Conservation (phyloP, 768 basidiomycete genomes). For the Boletus subparvulus region DNA sequence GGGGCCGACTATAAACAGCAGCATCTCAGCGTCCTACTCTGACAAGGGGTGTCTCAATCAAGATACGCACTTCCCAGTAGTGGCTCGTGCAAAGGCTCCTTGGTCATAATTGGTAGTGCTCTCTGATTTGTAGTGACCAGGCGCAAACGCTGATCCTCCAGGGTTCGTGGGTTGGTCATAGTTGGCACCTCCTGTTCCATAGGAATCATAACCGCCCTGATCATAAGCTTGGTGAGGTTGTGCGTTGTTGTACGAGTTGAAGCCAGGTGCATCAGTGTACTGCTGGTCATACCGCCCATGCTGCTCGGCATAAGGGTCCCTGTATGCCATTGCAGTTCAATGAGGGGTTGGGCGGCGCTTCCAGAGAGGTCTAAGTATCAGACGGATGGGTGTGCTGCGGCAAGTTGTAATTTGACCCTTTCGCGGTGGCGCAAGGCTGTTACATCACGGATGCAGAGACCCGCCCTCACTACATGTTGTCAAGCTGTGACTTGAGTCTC, state of each 20-base stretch:
- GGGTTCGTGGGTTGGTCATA: slow-evolving; percentile 16
- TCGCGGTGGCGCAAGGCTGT: slow-evolving; percentile 11
- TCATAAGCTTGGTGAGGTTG: slow-evolving; percentile 56
- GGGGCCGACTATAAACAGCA: slow-evolving; percentile 13
- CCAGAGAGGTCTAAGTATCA: neutral
- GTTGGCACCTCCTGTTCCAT: slow-evolving; percentile 25
- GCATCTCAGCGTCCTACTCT: slow-evolving; percentile 3
- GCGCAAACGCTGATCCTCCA: slow-evolving; percentile 9
- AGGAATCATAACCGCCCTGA: slow-evolving; percentile 39
- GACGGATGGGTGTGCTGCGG: slow-evolving; percentile 23
- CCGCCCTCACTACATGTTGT: neutral
- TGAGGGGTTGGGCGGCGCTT: neutral
- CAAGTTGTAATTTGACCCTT: neutral
- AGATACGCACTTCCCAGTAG: slow-evolving; percentile 32
- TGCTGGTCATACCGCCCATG: slow-evolving; percentile 29
- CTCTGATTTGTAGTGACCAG: slow-evolving; percentile 31
- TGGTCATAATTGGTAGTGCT: slow-evolving; percentile 39
- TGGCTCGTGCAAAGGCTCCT: slow-evolving; percentile 41
- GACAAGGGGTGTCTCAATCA: neutral
- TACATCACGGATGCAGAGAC: neutral
- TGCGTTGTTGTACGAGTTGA: slow-evolving; percentile 46
- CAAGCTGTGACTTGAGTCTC: neutral
- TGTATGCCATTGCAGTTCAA: slow-evolving; percentile 44
- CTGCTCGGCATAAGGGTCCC: slow-evolving; percentile 51
- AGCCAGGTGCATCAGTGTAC: slow-evolving; percentile 37